phyloP scores from a whole-genome alignment of 2,329 filamentous ascomycete species.

The Hysterium pulicare region DNA sequence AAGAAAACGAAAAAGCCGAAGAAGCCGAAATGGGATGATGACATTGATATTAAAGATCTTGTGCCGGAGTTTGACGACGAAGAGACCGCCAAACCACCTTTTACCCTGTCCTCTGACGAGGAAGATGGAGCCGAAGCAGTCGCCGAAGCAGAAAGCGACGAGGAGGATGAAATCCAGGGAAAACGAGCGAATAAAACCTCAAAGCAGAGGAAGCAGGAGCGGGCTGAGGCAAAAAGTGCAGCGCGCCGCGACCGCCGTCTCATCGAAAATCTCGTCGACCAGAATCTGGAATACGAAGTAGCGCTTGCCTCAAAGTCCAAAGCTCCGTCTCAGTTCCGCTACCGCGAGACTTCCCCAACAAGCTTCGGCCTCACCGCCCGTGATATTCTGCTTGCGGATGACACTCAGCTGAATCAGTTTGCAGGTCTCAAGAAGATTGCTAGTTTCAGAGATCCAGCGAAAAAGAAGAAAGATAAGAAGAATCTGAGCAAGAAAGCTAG shows the following conservation, averaged over 20 bases:
- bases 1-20: conserved; percentile 61
- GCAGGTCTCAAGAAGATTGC: conserved; percentile 94
- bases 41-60: conserved; percentile 94
- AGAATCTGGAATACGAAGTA: conserved; percentile 70
- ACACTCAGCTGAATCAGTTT: conserved; percentile 82
- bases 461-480: conserved; percentile 88
- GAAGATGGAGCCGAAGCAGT: conserved; percentile 32
- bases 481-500: conserved; percentile 88
- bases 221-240: conserved; percentile 61
- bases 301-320: conserved; percentile 53
- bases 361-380: conserved; percentile 84
- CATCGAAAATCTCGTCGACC: conserved; percentile 82
- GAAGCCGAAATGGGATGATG: conserved; percentile 92
- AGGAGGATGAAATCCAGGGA: conserved; percentile 39
- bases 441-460: conserved; percentile 79
- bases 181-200: conserved; percentile 31
- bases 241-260: conserved; percentile 77
- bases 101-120: conserved; percentile 59
- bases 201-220: conserved; percentile 47
- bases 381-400: conserved; percentile 88
- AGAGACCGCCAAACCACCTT: conserved; percentile 68
- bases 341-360: conserved; percentile 88
- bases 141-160: conserved; percentile 51
- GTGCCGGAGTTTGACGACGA: conserved; percentile 80
- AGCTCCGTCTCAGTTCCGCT: conserved; percentile 66